phyloP scores from a whole-genome alignment of 345 rosid genomes.

The Acer saccharum region DNA sequence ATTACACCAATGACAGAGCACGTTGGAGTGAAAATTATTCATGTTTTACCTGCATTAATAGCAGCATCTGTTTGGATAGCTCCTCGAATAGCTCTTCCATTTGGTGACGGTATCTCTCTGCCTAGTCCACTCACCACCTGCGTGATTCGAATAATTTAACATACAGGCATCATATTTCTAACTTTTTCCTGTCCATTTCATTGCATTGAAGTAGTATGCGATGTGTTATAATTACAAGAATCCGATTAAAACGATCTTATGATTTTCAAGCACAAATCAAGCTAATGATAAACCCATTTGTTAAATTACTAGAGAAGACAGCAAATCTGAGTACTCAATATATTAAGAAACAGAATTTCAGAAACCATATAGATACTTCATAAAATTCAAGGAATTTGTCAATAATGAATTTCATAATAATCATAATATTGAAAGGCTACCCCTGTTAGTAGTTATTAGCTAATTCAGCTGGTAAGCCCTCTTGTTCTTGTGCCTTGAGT shows the following conservation, averaged over 20 bases:
- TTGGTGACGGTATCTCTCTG: conserved; percentile 87
- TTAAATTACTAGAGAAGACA: neutral
- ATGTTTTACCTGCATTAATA: conserved; percentile 61
- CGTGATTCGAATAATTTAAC: neutral
- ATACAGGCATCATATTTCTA: neutral
- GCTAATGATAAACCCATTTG: neutral
- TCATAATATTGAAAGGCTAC: conserved; percentile 34
- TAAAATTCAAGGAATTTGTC: neutral
- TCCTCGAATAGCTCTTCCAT: conserved; percentile 75
- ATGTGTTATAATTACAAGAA: neutral
- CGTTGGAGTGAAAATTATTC: neutral
- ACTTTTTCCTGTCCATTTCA: neutral
- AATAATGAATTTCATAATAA: neutral
- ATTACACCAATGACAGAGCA: neutral
- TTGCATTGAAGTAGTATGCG: neutral
- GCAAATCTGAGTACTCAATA: neutral
- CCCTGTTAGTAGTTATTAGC: no score
- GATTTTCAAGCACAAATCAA: neutral
- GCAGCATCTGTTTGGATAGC: conserved; percentile 92
- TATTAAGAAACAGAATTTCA: neutral
- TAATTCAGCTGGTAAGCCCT: no score
- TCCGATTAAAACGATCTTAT: conserved; percentile 8
- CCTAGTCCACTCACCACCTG: conserved; percentile 93
- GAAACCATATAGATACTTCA: no score
- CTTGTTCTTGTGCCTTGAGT: no score